phyloP scores from a whole-genome alignment of 441 rosid species.

The Jatropha multifida region DNA sequence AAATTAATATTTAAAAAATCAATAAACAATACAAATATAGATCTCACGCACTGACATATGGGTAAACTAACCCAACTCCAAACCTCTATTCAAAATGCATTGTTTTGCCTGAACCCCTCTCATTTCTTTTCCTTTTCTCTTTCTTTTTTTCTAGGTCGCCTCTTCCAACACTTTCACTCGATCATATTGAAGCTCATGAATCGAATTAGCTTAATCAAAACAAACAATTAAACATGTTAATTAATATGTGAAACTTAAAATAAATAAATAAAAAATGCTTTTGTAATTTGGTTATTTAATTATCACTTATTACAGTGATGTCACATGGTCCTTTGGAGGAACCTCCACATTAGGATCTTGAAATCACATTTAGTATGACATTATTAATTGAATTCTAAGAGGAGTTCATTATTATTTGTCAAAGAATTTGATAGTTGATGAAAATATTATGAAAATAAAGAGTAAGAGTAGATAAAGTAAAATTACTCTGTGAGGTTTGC shows the following conservation, averaged over 20 bases:
- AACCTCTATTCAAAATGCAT: too few species aligned
- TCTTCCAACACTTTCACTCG: too few species aligned
- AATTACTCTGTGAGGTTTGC: conserved; percentile 95
- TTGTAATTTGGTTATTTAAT: background rate
- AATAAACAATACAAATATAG: too few species aligned
- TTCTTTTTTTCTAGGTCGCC: too few species aligned
- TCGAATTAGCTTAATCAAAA: conserved; percentile 59
- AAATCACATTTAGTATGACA: conserved; percentile 16
- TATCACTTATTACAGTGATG: conserved; percentile 74
- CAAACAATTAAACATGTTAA: background rate
- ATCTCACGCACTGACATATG: too few species aligned
- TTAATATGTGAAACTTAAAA: background rate
- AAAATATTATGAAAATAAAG: background rate
- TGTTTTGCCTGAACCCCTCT: too few species aligned
- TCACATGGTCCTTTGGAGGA: conserved; percentile 65
- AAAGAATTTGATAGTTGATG: too few species aligned
- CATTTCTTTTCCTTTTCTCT: too few species aligned
- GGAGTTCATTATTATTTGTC: too few species aligned
- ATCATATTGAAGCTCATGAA: conserved; percentile 77
- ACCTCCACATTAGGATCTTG: conserved; percentile 74
- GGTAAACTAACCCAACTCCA: too few species aligned
- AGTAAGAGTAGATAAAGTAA: background rate
- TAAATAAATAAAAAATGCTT: background rate
- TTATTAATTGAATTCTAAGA: background rate
- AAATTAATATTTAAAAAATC: too few species aligned